These are phyloP conservation scores for Fusarium sp. DNA, from an alignment of 2,329 filamentous ascomycete species.

Conservation along the genomic window DNA sequence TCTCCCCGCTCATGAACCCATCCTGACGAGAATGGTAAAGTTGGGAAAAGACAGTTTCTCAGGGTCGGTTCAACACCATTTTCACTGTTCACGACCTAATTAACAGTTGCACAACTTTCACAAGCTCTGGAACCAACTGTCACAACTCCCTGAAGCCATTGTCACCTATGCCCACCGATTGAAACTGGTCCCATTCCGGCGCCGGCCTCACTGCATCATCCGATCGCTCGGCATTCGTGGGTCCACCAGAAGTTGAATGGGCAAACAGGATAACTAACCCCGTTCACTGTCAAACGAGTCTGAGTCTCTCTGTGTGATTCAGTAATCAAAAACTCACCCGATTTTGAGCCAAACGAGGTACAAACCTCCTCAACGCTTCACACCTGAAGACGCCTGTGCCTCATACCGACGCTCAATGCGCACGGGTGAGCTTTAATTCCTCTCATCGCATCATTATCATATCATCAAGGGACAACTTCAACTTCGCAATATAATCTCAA, in stretches of 20 bases:
- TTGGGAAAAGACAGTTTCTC: not conserved
- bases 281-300: conserved; percentile 35
- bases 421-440: conserved; percentile 26
- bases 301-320: conserved; percentile 24
- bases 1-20: conserved; percentile 38
- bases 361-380: conserved; percentile 9
- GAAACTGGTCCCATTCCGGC: conserved; percentile 38
- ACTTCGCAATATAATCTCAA: conserved; percentile 11
- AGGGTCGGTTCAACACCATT: not conserved
- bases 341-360: conserved; percentile 2
- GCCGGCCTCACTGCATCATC: conserved; percentile 43
- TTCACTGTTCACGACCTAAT: not conserved
- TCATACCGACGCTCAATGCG: conserved; percentile 9
- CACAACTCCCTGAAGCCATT: conserved; percentile 14
- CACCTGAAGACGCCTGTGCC: not conserved
- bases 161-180: conserved; percentile 27
- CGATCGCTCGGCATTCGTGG: conserved; percentile 45
- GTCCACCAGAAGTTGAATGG: conserved; percentile 41
- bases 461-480: conserved; percentile 21
- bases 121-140: not conserved
- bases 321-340: conserved; percentile 25
- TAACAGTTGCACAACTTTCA: not conserved
- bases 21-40: conserved; percentile 12
- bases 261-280: conserved; percentile 34
- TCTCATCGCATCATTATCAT: conserved; percentile 34